Evolutionary conservation across 2,329 filamentous ascomycete genomes (phyloP), one percentile per base, ranked within the genome.

Genomic region (Epichloe elymi): DNA sequence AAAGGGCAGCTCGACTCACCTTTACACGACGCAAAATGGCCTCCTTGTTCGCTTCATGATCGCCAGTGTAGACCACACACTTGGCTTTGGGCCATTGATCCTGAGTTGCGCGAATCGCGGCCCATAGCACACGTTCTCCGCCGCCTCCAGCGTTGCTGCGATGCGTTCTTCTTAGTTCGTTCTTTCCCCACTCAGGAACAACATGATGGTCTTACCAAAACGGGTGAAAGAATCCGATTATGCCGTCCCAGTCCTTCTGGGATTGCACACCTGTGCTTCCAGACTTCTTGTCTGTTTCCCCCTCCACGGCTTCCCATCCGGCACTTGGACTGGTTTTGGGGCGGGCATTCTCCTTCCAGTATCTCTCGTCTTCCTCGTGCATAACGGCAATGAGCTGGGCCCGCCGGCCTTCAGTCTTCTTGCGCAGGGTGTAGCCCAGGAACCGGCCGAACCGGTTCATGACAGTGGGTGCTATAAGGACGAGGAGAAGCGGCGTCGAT

Each of bases 191-290:
- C 8, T 26, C 19, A 17, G 47, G 11, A 26, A 35, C 10, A 46
- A 39, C 8, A 44, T 49, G 23, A 51, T 33, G 6, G 36, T 63
- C 76, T 56, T 73, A 91, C 87, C 93, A 97, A 67, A 96, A 98
- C 1, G 93, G 93, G 67, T 98, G 93, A 65, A 98, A 95, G 75
- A 98, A 97, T 45, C 88, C 93, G 55, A 97, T 80, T 49, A 96
- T 82, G 35, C 90, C 90, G 55, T 83, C 75, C 86, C 87, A 96
- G 44, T 85, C 75, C 57, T 76, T 72, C 53, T 61, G 57, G 2
- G 76, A 72, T 11, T 65, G 67, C 51, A 23, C 45, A 26, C 45
- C 33, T 14, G 67, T 68, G 38, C 42, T 39, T 6, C 57, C 51
- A 50, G 65, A 72, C 3, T 63, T 60, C 5, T 74, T 68, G 37